Evolutionary conservation across 73 alveolate species (phyloP), one percentile per base, ranked within the genome.

Genomic region (Paraurostyla sp.): DNA sequence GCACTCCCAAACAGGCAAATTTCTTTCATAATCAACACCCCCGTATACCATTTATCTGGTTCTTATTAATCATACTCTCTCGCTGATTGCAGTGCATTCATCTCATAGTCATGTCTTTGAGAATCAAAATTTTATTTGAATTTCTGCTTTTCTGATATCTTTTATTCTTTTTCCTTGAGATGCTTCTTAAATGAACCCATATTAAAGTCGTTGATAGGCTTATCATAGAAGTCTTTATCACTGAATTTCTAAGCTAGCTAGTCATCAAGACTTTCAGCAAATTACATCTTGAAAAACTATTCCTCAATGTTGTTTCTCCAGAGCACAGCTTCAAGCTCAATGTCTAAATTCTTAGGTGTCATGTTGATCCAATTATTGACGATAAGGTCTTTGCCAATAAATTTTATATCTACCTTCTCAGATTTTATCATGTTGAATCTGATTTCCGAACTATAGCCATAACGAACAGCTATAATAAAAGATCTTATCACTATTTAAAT

Each of bases 271-370:
- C 25, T 38, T 40, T 65, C 82, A 38, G 41, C 35, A 11, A 65
- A 11, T 40, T 1, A 1, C 25, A 65, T 38, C 9, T 38, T 7
- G 38, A 65, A 65, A 15, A 38, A 56, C 36, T 65, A 38, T 1
- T 35, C 56, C 41, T 65, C 82, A 65, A 65, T 58, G 13, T 65
- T 18, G 23, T 65, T 65, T 40, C 82, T 65, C 82, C 82, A 65
- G 32, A 65, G 41, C 2, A 38, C 82, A 3, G 59, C 4, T 22
- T 65, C 82, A 11, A 65, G 35, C 42, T 65, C 82, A 18, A 13
- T 32, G 7, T 65, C 82, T 2, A 65, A 15, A 73, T 43, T 30
- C 15, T 40, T 22, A 7, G 50, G 57, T 7, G 18, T 22, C 40
- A 73, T 7, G 16, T 32, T 25, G 33, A 73, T 32, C 87, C 87